phyloP scores from a whole-genome alignment of 108 stramenopile genomes.

The Nitzschia sp. region DNA sequence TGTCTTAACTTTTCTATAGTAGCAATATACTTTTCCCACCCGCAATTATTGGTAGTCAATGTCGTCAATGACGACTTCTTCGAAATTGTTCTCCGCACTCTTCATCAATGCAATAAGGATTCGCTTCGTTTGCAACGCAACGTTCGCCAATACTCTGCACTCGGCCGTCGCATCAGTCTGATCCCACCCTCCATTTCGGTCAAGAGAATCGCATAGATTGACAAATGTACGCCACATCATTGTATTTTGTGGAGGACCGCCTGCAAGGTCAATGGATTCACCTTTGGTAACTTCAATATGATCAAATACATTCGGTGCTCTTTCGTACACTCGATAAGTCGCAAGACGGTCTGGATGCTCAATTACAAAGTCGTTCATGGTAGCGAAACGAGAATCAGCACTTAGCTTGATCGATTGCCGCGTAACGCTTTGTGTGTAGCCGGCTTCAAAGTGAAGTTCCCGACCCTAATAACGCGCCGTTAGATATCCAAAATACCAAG shows the following conservation, averaged over 20 bases:
- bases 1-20: neutral
- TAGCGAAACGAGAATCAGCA: constrained; percentile 34
- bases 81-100: constrained; percentile 35
- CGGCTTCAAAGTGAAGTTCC: constrained; percentile 32
- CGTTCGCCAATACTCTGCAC: constrained; percentile 36
- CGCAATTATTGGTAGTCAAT: constrained; percentile 16
- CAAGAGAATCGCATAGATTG: constrained; percentile 23
- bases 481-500: neutral
- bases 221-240: constrained; percentile 51
- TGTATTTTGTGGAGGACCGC: constrained; percentile 32
- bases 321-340: constrained; percentile 49
- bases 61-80: constrained; percentile 31
- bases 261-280: constrained; percentile 44
- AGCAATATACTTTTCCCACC: neutral
- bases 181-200: constrained; percentile 38
- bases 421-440: constrained; percentile 35
- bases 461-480: too few species aligned
- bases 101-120: constrained; percentile 38
- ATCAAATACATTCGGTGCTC: neutral
- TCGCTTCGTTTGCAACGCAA: constrained; percentile 48
- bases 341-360: constrained; percentile 52
- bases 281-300: constrained; percentile 22
- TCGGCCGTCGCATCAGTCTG: constrained; percentile 20
- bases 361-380: constrained; percentile 53
- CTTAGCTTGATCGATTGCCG: constrained; percentile 40